A percentile compares a stretch with the other conserved stretches of the same genome.
These are phyloP conservation scores for Phaeomoniella chlamydospora DNA, from an alignment of 2,329 filamentous ascomycete species.

Conservation along the genomic window DNA sequence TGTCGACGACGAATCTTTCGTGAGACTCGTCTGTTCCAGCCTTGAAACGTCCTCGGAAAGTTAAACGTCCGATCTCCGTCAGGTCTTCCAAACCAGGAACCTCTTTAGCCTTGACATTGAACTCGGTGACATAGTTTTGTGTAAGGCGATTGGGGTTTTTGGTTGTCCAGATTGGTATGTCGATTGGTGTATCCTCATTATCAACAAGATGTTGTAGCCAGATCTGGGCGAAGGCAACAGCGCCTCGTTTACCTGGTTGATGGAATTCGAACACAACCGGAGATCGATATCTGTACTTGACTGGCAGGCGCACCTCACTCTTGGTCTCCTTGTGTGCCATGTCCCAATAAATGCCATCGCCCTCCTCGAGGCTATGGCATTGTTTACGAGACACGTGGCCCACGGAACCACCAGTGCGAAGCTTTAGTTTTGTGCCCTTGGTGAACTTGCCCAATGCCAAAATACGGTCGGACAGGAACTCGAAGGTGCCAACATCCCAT, in stretches of 20 bases:
- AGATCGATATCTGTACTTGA: slow-evolving; percentile 79
- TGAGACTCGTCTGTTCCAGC: slow-evolving; percentile 82
- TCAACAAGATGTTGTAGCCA: slow-evolving; percentile 82
- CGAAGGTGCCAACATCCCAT: slow-evolving; percentile 92
- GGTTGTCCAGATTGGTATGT: slow-evolving; percentile 84
- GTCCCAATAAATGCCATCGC: slow-evolving; percentile 47
- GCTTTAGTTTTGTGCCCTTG: slow-evolving; percentile 51
- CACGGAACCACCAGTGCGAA: slow-evolving; percentile 74
- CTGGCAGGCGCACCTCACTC: slow-evolving; percentile 57
- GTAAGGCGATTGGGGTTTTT: slow-evolving; percentile 60
- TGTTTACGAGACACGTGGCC: slow-evolving; percentile 51
- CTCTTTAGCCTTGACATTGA: slow-evolving; percentile 47
- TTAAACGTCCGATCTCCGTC: slow-evolving; percentile 64
- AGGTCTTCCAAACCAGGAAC: slow-evolving; percentile 63
- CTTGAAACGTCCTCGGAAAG: slow-evolving; percentile 72
- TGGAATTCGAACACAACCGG: slow-evolving; percentile 84
- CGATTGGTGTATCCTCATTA: slow-evolving; percentile 60
- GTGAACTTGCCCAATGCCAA: slow-evolving; percentile 42
- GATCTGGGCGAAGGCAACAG: slow-evolving; percentile 62
- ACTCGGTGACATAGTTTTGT: slow-evolving; percentile 82
- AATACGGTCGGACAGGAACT: slow-evolving; percentile 63
- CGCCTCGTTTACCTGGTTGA: slow-evolving; percentile 49
- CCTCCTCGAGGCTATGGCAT: slow-evolving; percentile 46
- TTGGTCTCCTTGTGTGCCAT: slow-evolving; percentile 34
- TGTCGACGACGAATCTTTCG: slow-evolving; percentile 68